A percentile compares a stretch with the other conserved stretches of the same genome.
Evolutionary conservation across 75 land plant species (phyloP).

Genomic region (Picea glauca): DNA sequence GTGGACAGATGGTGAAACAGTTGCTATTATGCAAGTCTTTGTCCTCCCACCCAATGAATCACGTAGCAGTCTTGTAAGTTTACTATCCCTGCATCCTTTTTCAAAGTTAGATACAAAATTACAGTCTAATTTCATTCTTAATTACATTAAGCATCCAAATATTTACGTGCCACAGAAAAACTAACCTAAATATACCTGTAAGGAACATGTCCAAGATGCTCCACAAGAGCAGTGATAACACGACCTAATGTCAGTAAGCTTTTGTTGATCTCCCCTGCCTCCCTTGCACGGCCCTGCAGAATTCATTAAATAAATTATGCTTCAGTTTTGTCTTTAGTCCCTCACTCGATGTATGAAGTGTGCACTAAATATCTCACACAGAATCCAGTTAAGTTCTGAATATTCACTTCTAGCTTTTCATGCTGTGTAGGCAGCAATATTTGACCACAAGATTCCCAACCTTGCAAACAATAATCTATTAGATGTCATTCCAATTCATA

Average conservation of each 20-base stretch:
- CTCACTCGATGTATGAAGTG: neutral
- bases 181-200: conserved; percentile 59
- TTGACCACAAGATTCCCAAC: neutral
- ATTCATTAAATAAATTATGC: neutral
- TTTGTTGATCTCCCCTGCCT: conserved; percentile 99
- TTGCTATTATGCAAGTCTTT: conserved; percentile 97
- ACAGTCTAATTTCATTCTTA: neutral
- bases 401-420: conserved; percentile 4
- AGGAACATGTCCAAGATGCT: conserved; percentile 94
- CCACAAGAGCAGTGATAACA: conserved; percentile 95
- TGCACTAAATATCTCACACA: neutral
- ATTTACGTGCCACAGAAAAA: conserved; percentile 1
- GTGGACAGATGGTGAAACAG: conserved; percentile 95
- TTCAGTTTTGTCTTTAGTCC: neutral
- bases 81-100: conserved; percentile 74
- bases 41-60: conserved; percentile 97
- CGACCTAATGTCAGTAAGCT: conserved; percentile 94
- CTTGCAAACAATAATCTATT: neutral
- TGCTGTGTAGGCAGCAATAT: neutral
- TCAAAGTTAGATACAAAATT: neutral
- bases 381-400: neutral
- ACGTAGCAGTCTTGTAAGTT: conserved; percentile 88
- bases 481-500: neutral
- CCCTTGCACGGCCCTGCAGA: conserved; percentile 90
- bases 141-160: neutral